phyloP scores from a whole-genome alignment of 2,329 filamentous ascomycete species.

The Hypoxylon sp. region DNA sequence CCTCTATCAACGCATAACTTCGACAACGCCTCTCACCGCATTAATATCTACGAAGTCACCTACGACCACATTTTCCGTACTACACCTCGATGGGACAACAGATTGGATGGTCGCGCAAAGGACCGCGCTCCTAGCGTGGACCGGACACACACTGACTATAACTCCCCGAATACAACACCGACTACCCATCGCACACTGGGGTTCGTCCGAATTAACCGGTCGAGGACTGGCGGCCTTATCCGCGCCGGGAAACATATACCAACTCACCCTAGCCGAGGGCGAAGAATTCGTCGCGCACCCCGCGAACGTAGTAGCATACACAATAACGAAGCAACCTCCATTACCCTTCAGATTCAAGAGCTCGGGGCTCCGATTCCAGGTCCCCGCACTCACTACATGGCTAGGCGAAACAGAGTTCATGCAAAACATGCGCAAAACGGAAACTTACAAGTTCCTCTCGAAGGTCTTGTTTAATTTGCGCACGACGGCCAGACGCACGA shows the following conservation, averaged over 20 bases:
- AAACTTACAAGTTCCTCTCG: conserved; percentile 78
- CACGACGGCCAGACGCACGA: conserved; percentile 82
- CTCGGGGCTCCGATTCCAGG: conserved; percentile 82
- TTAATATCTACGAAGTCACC: conserved; percentile 90
- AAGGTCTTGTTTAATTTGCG: conserved; percentile 77
- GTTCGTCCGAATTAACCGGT: conserved; percentile 88
- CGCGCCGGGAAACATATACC: conserved; percentile 90
- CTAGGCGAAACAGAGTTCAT: conserved; percentile 82
- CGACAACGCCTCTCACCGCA: conserved; percentile 88
- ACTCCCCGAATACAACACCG: conserved; percentile 81
- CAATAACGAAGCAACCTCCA: conserved; percentile 79
- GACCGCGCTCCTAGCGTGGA: conserved; percentile 94
- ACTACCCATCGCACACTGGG: conserved; percentile 89
- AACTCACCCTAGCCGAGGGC: conserved; percentile 82
- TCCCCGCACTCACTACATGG: conserved; percentile 77
- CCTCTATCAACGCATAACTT: conserved; percentile 91
- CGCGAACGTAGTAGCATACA: conserved; percentile 92
- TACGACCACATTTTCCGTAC: conserved; percentile 86
- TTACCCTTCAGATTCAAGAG: conserved; percentile 88
- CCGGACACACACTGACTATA: conserved; percentile 85
- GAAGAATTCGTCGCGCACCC: conserved; percentile 95
- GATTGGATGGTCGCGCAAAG: conserved; percentile 96
- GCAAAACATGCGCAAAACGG: conserved; percentile 77
- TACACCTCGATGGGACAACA: conserved; percentile 91
- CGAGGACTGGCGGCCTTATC: conserved; percentile 87